phyloP scores from a whole-genome alignment of 306 rosid genomes.

The Crotalaria pallida region DNA sequence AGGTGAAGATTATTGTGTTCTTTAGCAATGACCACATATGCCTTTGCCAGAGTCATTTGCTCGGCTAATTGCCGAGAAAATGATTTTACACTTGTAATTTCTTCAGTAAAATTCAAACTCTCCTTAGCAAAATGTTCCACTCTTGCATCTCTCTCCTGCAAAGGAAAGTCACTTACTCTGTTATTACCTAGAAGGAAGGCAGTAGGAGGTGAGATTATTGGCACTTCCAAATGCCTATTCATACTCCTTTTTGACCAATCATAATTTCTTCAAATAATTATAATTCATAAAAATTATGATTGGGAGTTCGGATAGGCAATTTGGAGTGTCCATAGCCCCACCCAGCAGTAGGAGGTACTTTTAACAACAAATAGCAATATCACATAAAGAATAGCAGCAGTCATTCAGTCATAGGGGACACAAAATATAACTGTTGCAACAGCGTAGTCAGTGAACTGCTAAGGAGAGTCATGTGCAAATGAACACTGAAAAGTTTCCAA shows the following conservation, averaged over 20 bases:
- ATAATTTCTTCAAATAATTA: too few species aligned
- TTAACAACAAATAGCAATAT: background rate
- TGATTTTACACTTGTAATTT: conserved; percentile 72
- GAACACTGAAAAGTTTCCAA: conserved; percentile 8
- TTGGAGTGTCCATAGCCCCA: too few species aligned
- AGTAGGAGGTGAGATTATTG: too few species aligned
- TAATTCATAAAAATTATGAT: too few species aligned
- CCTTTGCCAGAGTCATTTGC: conserved; percentile 93
- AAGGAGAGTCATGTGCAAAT: background rate
- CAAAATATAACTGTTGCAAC: background rate
- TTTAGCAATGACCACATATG: conserved; percentile 92
- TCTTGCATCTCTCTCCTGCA: conserved; percentile 72
- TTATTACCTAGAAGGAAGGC: conserved; percentile 6
- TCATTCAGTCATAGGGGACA: background rate
- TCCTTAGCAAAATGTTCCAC: conserved; percentile 53
- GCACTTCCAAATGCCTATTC: too few species aligned
- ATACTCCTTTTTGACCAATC: too few species aligned
- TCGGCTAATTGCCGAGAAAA: conserved; percentile 86
- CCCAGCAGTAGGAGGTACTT: conserved; percentile 2
- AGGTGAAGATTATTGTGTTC: conserved; percentile 97
- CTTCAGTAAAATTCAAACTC: conserved; percentile 76
- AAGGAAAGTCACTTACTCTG: conserved; percentile 9
- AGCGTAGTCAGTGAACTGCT: background rate
- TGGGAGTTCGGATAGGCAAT: too few species aligned
- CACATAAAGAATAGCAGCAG: background rate